Percentiles rank a stretch among this genome's conserved stretches.
phyloP scores from a whole-genome alignment of 1,284 basidiomycete species.

The Tetrapyrgos nigripes region DNA sequence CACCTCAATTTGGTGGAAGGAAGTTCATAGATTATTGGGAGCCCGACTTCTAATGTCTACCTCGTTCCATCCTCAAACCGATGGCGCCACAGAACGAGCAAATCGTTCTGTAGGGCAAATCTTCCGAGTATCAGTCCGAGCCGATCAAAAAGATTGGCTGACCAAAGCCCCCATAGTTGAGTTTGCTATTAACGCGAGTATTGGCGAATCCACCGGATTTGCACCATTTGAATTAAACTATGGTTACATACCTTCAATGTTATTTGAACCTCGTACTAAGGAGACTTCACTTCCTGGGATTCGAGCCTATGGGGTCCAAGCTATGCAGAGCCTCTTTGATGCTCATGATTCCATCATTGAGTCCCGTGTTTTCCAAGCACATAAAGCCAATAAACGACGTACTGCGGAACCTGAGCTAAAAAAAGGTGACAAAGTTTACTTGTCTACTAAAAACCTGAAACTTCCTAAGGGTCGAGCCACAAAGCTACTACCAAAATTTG shows the following conservation, averaged over 20 bases:
- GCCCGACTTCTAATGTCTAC: conserved; percentile 16
- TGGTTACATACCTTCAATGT: conserved; percentile 4
- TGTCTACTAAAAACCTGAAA: conserved; percentile 32
- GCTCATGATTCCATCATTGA: conserved; percentile 38
- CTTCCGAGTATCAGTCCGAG: too few species aligned
- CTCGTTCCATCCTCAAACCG: conserved; percentile 21
- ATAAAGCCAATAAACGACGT: conserved; percentile 28
- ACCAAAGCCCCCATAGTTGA: too few species aligned
- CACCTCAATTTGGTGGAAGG: conserved; percentile 31
- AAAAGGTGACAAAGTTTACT: conserved; percentile 23
- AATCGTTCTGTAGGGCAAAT: too few species aligned
- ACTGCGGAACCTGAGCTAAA: conserved; percentile 6
- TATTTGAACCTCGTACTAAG: neutral
- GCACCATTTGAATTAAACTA: conserved; percentile 44
- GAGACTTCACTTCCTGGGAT: conserved; percentile 25
- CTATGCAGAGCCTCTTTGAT: conserved; percentile 24
- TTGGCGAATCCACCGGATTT: conserved; percentile 35
- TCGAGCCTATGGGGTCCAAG: conserved; percentile 25
- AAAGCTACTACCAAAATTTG: too few species aligned
- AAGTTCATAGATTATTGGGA: conserved; percentile 31
- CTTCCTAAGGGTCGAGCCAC: conserved; percentile 31
- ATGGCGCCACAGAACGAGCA: too few species aligned
- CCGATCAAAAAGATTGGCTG: too few species aligned
- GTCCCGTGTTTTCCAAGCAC: conserved; percentile 28
- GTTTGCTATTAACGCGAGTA: too few species aligned